phyloP scores from a whole-genome alignment of 306 rosid genomes.

The Fagus sylvatica region DNA sequence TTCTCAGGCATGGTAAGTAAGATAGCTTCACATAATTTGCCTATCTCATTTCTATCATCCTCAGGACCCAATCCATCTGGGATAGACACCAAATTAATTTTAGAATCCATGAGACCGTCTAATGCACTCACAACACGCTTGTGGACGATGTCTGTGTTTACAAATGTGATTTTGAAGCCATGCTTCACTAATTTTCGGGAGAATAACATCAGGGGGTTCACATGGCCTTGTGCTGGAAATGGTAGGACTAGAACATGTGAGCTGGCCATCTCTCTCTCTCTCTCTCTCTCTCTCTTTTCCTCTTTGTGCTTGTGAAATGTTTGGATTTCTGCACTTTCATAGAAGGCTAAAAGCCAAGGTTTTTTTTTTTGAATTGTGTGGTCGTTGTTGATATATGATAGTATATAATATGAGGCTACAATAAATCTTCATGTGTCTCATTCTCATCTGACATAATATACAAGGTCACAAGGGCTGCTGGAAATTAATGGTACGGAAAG shows the following conservation, averaged over 20 bases:
- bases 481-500: no score
- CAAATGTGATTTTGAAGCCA: conserved; percentile 53
- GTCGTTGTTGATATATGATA: no score
- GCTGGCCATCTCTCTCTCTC: conserved; percentile 24
- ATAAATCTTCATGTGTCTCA: no score
- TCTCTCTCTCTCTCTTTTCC: neutral
- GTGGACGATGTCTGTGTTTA: conserved; percentile 39
- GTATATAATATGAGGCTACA: no score
- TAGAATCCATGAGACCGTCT: neutral
- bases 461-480: no score
- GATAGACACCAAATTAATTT: conserved; percentile 20
- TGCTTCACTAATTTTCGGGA: conserved; percentile 23
- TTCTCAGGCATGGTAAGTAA: conserved; percentile 27
- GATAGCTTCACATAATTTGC: conserved; percentile 7
- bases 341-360: neutral
- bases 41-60: conserved; percentile 33
- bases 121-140: conserved; percentile 14
- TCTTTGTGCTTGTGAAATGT: no score
- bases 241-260: conserved; percentile 42
- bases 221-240: conserved; percentile 46
- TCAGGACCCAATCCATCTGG: conserved; percentile 39
- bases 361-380: no score
- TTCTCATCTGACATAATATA: no score
- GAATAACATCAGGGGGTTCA: conserved; percentile 41
- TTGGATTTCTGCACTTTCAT: neutral